Evolutionary conservation across 108 stramenopile genomes (phyloP), one percentile per base, ranked within the genome.

Genomic region (Skeletonema tropicum): DNA sequence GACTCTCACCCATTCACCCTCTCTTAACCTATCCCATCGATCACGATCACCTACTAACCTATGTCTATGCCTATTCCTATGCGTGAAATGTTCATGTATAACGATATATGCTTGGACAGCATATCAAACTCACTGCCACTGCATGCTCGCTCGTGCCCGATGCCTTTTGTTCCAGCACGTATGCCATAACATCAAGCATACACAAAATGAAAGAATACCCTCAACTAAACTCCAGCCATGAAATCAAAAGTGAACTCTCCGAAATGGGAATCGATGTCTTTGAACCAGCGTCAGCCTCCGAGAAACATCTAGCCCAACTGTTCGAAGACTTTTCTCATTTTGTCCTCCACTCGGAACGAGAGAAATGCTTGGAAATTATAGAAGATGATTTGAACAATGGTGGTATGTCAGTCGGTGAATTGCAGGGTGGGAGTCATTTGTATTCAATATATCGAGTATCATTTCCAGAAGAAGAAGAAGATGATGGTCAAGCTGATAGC

Each of bases 371-470:
- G 21, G 33, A 45, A 42, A 86, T 90, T n/a, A 19, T 90, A 11
- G 83, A 88, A 31, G 60, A 70, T 12, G 70, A 90, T 45, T 72
- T 85, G 46, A 30, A 10, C 25, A 74, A 62, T 57, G 36, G 33
- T 25, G 83, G 79, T n/a, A 63, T 55, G 4, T 73, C 72, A 11
- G 83, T 82, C 2, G 89, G 89, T 0, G 80, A 75, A 48, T 68
- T 90, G 48, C 85, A 85, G 68, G 89, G 89, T 12, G 89, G 89
- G 7, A 78, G 64, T 60, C 81, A 85, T 49, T 52, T 65, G 11
- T 64, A 77, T 66, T 71, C 71, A 0, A 90, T 90, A 15, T 90
- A 90, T 74, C 81, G 89, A 21, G 71, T 88, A 14, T 74, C 72
- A 12, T 66, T 71, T 62, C 73, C 60, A 9, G 46, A 75, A 6